phyloP scores from a whole-genome alignment of 768 basidiomycete species.

The Mrakia frigida region DNA sequence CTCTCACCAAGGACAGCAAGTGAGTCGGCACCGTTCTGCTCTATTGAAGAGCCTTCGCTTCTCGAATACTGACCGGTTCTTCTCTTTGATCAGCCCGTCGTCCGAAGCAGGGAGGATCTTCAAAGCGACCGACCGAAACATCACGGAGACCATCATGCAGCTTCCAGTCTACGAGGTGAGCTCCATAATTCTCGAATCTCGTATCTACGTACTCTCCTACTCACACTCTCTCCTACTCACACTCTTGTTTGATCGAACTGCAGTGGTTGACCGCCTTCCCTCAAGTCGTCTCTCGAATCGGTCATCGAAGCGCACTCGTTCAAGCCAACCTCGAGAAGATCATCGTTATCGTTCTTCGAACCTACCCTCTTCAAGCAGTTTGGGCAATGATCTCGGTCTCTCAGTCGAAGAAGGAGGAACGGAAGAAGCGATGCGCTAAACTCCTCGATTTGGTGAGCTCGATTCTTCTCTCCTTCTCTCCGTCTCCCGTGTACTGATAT shows the following conservation, averaged over 20 bases:
- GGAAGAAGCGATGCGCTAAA: constrained; percentile 56
- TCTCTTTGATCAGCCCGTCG: background rate
- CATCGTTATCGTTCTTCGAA: constrained; percentile 65
- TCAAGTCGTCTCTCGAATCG: constrained; percentile 91
- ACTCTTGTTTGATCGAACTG: background rate
- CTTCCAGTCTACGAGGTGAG: constrained; percentile 76
- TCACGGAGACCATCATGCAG: constrained; percentile 56
- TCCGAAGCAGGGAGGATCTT: constrained; percentile 8
- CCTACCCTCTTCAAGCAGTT: constrained; percentile 82
- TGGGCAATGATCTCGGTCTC: constrained; percentile 89
- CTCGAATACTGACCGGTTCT: background rate
- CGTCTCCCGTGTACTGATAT: background rate
- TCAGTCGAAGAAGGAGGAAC: constrained; percentile 66
- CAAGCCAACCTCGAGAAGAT: constrained; percentile 59
- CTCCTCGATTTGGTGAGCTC: constrained; percentile 41
- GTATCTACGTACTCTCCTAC: background rate
- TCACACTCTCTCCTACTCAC: background rate
- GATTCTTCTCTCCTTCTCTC: background rate
- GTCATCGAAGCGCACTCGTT: constrained; percentile 62
- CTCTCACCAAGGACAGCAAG: constrained; percentile 20
- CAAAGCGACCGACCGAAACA: constrained; percentile 31
- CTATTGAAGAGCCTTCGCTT: background rate
- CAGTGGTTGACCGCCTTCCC: constrained; percentile 96
- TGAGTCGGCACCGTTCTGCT: background rate
- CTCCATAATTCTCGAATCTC: too few species aligned